phyloP scores from a whole-genome alignment of 192 early-diverging fungal species.

The Haplosporangium gracile region DNA sequence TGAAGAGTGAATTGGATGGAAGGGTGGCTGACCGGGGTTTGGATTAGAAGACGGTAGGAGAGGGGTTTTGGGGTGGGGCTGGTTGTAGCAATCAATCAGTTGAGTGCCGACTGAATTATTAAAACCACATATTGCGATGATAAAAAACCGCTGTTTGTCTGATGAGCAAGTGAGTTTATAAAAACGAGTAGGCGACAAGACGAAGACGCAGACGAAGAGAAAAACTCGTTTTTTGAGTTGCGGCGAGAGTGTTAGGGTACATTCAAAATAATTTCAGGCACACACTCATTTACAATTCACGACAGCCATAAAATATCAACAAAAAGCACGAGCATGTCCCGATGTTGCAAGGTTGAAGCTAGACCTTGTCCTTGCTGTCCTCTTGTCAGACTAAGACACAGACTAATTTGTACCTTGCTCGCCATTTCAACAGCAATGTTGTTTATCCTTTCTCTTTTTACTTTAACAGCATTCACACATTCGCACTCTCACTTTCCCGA shows the following conservation, averaged over 20 bases:
- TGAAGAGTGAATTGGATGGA: background rate
- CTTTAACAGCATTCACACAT: background rate
- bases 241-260: background rate
- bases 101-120: background rate
- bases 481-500: background rate
- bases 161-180: background rate
- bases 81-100: background rate
- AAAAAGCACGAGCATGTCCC: constrained; percentile 15
- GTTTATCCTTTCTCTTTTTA: background rate
- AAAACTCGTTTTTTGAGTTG: background rate
- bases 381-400: no score
- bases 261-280: constrained; percentile 2
- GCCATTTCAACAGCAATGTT: no score
- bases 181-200: background rate
- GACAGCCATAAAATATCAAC: background rate
- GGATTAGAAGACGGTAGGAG: no score
- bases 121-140: background rate
- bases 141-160: background rate
- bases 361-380: no score
- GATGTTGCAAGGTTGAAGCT: no score
- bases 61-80: no score
- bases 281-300: background rate
- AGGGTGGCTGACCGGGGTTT: no score
- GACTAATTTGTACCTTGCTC: no score
- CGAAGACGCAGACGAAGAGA: background rate